Evolutionary conservation across 2,329 filamentous ascomycete genomes (phyloP).

Genomic region (Ceratocystis albifundus): DNA sequence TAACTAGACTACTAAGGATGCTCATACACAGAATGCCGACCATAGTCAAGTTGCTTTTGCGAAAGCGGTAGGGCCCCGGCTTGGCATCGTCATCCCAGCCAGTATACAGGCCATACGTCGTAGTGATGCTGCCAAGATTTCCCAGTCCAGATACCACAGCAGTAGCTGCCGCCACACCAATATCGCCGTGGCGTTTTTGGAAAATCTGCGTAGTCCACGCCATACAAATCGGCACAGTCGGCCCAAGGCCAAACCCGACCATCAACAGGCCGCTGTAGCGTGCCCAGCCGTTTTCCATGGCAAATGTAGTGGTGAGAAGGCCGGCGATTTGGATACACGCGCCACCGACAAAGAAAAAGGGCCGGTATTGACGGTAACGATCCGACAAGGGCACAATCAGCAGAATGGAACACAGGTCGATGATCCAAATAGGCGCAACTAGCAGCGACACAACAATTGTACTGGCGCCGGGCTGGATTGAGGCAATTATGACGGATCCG

Average conservation of each 20-base stretch:
- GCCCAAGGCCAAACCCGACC: constrained; percentile 80
- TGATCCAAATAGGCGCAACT: constrained; percentile 87
- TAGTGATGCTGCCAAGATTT: constrained; percentile 75
- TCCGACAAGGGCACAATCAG: constrained; percentile 77
- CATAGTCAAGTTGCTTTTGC: constrained; percentile 78
- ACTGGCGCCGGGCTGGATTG: constrained; percentile 62
- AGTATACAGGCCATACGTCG: constrained; percentile 78
- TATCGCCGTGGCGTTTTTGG: constrained; percentile 77
- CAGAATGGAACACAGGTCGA: constrained; percentile 80
- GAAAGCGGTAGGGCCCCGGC: constrained; percentile 59
- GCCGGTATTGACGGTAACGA: constrained; percentile 68
- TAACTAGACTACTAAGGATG: constrained; percentile 58
- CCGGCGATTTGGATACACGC: constrained; percentile 71
- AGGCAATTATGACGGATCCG: constrained; percentile 71
- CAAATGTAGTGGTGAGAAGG: constrained; percentile 67
- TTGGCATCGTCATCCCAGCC: constrained; percentile 69
- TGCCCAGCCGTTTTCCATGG: constrained; percentile 59
- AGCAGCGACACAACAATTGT: constrained; percentile 68
- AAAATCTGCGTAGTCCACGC: constrained; percentile 88
- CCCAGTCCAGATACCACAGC: constrained; percentile 79
- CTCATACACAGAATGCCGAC: constrained; percentile 71
- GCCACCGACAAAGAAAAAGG: constrained; percentile 68
- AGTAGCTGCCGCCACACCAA: constrained; percentile 75
- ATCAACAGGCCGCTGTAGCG: constrained; percentile 81
- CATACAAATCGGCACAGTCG: constrained; percentile 88